Conservation (phyloP, 306 rosid species). For the Datisca glomerata region DNA sequence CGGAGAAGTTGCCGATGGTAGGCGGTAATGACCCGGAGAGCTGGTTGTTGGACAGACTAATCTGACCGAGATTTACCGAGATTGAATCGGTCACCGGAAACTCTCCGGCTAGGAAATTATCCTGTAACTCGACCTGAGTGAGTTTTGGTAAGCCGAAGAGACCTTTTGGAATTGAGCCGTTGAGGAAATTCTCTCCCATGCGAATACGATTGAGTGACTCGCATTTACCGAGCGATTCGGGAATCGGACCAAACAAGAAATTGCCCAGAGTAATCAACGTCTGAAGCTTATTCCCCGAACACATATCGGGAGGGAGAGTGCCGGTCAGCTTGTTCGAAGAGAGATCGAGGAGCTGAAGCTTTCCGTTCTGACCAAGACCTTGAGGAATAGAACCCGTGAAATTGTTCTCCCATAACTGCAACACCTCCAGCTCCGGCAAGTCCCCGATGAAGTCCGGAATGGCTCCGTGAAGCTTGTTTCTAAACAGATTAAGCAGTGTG, state of each 20-base stretch:
- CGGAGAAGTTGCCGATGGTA: slow-evolving; percentile 68
- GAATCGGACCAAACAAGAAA: slow-evolving; percentile 77
- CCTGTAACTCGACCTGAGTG: slow-evolving; percentile 77
- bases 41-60: slow-evolving; percentile 66
- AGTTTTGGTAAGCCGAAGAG: slow-evolving; percentile 64
- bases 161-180: slow-evolving; percentile 82
- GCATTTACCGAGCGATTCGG: slow-evolving; percentile 70
- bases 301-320: slow-evolving; percentile 60
- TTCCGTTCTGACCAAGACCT: slow-evolving; percentile 73
- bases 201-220: slow-evolving; percentile 62
- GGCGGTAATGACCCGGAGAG: slow-evolving; percentile 72
- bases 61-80: slow-evolving; percentile 61
- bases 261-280: slow-evolving; percentile 65
- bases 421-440: slow-evolving; percentile 58
- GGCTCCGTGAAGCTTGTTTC: slow-evolving; percentile 85
- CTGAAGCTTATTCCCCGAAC: slow-evolving; percentile 58
- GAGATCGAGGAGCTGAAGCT: slow-evolving; percentile 48
- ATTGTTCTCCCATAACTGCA: slow-evolving; percentile 94
- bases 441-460: slow-evolving; percentile 79
- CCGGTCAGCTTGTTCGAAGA: slow-evolving; percentile 90
- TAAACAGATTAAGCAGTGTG: slow-evolving; percentile 64
- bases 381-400: slow-evolving; percentile 76
- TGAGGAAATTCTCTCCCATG: slow-evolving; percentile 78
- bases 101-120: slow-evolving; percentile 48
- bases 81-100: slow-evolving; percentile 43